Conservation (phyloP, 2,329 filamentous ascomycete species). For the Emericellopsis cladophorae region DNA sequence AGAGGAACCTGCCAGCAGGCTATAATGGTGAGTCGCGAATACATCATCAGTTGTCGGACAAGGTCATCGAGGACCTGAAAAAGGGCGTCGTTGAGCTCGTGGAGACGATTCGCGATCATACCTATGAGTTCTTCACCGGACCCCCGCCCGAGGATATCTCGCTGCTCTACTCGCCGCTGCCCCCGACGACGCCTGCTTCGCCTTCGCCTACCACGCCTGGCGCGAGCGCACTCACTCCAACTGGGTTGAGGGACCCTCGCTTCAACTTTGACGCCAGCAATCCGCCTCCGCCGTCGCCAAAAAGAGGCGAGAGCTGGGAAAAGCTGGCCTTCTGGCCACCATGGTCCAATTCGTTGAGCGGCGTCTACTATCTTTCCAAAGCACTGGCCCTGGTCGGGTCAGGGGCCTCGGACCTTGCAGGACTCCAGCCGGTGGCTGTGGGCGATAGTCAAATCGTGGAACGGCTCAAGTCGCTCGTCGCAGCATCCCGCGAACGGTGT, state of each 20-base stretch:
- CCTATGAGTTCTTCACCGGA: conserved; percentile 74
- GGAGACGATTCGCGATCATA: conserved; percentile 65
- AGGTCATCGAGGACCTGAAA: conserved; percentile 59
- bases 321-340: conserved; percentile 95
- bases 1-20: conserved; percentile 65
- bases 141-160: conserved; percentile 86
- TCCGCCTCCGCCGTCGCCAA: conserved; percentile 64
- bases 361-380: conserved; percentile 79
- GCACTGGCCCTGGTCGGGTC: conserved; percentile 75
- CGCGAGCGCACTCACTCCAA: conserved; percentile 32
- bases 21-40: conserved; percentile 69
- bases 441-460: conserved; percentile 50
- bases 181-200: conserved; percentile 49
- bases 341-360: conserved; percentile 80
- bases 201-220: conserved; percentile 20
- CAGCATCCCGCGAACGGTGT: conserved; percentile 69
- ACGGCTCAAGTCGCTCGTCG: conserved; percentile 62
- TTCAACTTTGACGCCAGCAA: conserved; percentile 73
- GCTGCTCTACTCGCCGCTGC: conserved; percentile 69
- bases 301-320: conserved; percentile 77
- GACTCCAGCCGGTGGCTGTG: conserved; percentile 50
- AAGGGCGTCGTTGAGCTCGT: conserved; percentile 75
- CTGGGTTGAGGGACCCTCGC: conserved; percentile 52
- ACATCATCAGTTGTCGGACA: conserved; percentile 67
- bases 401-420: conserved; percentile 75